Conservation (phyloP, 331 rosid genomes). For the Erythrophleum ivorense region DNA sequence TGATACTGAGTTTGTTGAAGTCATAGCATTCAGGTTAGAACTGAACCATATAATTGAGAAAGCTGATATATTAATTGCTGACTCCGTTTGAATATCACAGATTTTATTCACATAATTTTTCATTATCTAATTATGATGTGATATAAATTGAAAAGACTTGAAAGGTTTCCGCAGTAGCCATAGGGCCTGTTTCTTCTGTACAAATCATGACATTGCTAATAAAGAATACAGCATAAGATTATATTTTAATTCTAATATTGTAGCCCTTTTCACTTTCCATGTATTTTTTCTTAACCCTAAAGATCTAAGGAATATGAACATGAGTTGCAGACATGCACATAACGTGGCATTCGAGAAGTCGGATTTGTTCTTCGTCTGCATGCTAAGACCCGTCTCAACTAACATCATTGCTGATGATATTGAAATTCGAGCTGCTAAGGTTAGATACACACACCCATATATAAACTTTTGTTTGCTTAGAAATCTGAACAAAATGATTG, state of each 20-base stretch:
- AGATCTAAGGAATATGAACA: slow-evolving; percentile 38
- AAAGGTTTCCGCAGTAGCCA: neutral
- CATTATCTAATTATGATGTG: neutral
- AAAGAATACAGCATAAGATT: neutral
- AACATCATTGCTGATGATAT: slow-evolving; percentile 72
- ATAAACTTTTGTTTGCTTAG: neutral
- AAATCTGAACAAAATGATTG: neutral
- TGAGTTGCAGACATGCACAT: slow-evolving; percentile 78
- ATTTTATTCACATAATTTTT: neutral
- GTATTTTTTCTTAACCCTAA: neutral
- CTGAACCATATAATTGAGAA: neutral
- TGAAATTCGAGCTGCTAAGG: slow-evolving; percentile 94
- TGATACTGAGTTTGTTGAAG: slow-evolving; percentile 76
- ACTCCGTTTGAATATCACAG: neutral
- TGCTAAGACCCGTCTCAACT: slow-evolving; percentile 80
- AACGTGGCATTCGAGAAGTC: slow-evolving; percentile 90
- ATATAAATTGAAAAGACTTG: neutral
- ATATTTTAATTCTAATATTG: neutral
- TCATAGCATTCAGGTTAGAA: slow-evolving; percentile 71
- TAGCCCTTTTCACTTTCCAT: neutral
- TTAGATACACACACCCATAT: slow-evolving; percentile 28
- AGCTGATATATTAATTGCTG: neutral
- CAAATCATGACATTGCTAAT: neutral
- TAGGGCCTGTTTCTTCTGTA: neutral
- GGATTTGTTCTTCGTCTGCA: slow-evolving; percentile 94